Evolutionary conservation across 2,329 filamentous ascomycete genomes (phyloP).

Genomic region (Zymoseptoria crescenta): DNA sequence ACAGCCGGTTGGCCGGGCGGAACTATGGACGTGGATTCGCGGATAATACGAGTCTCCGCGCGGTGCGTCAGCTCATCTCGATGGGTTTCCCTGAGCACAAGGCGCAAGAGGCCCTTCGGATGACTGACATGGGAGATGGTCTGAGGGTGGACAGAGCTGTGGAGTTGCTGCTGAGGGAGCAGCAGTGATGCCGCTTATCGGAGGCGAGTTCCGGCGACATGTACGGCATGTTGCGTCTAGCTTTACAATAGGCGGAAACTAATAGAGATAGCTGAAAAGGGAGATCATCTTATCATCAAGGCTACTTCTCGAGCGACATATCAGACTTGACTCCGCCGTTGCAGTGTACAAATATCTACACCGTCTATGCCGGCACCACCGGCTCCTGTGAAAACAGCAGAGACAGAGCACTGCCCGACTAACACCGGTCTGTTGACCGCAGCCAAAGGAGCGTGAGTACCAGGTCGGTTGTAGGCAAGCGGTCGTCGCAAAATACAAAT

Average conservation of each 20-base stretch:
- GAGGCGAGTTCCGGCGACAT: neutral
- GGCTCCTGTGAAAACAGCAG: neutral
- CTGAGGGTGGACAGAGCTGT: constrained; percentile 51
- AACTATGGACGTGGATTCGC: constrained; percentile 12
- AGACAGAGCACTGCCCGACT: too few species aligned
- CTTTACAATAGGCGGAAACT: neutral
- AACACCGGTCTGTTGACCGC: neutral
- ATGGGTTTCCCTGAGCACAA: constrained; percentile 52
- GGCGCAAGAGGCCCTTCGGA: constrained; percentile 49
- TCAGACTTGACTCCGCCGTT: neutral
- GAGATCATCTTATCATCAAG: neutral
- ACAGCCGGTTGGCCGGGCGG: constrained; percentile 15
- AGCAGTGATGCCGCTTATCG: neutral
- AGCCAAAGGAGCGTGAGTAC: neutral
- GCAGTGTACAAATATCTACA: neutral
- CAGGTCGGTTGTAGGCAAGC: neutral
- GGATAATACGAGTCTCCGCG: constrained; percentile 44
- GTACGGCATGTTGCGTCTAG: too few species aligned
- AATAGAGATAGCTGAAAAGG: neutral
- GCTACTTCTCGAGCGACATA: neutral
- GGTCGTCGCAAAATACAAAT: neutral
- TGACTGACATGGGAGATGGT: constrained; percentile 53
- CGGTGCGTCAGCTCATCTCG: constrained; percentile 50
- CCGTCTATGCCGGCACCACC: neutral
- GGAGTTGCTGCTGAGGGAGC: constrained; percentile 43